A percentile compares a stretch with the other conserved stretches of the same genome.
Evolutionary conservation across 2,329 filamentous ascomycete genomes (phyloP).

Genomic region (Colletotrichum magnum): DNA sequence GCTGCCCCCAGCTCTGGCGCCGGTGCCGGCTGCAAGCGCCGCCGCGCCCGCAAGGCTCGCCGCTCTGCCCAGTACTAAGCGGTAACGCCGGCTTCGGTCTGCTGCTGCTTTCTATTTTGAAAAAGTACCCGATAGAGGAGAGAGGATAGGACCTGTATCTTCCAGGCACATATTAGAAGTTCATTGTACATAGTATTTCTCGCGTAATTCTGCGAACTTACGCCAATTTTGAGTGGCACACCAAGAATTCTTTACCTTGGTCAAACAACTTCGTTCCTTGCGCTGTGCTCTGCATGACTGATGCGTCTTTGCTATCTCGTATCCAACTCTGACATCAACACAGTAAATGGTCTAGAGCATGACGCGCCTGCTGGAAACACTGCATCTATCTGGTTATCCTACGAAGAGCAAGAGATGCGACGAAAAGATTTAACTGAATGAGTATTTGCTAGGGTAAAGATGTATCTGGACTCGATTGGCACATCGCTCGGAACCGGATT

Average conservation of each 20-base stretch:
- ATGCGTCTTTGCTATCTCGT: no score
- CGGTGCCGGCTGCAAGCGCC: constrained; percentile 30
- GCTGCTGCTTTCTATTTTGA: not conserved
- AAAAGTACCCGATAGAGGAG: constrained; percentile 1
- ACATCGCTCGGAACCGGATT: not conserved
- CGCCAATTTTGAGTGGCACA: constrained; percentile 33
- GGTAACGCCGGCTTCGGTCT: not conserved
- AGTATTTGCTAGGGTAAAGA: no score
- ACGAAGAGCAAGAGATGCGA: no score
- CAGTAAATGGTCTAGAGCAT: no score
- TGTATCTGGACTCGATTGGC: no score
- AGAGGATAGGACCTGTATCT: constrained; percentile 15
- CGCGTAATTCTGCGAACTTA: constrained; percentile 36
- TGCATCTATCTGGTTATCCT: no score
- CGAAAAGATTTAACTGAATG: no score
- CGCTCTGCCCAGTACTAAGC: constrained; percentile 39
- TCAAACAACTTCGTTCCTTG: not conserved
- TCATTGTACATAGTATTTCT: constrained; percentile 34
- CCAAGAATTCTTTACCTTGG: constrained; percentile 20
- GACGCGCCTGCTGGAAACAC: no score
- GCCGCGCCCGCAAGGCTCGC: constrained; percentile 40
- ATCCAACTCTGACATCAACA: no score
- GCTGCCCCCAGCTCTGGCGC: constrained; percentile 15
- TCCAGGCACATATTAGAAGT: constrained; percentile 37
- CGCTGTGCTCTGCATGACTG: no score